A percentile compares a stretch with the other conserved stretches of the same genome.
These are phyloP conservation scores for Magnusiomyces magnusii DNA, from an alignment of 1,139 yeast genomes.

Conservation along the genomic window DNA sequence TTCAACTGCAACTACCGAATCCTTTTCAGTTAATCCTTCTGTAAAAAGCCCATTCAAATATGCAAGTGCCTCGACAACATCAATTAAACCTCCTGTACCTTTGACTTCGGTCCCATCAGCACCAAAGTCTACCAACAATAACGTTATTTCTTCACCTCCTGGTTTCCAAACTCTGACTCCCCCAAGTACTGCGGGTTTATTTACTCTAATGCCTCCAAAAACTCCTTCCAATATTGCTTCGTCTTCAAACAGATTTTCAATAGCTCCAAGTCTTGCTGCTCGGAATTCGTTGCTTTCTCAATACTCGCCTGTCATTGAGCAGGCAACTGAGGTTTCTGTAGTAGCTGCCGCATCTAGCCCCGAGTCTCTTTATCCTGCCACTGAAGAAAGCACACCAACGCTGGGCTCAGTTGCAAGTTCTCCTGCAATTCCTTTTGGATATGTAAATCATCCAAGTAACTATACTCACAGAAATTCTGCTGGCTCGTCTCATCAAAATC, in stretches of 20 bases:
- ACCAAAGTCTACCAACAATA: background rate
- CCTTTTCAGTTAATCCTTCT: background rate
- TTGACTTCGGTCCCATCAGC: background rate
- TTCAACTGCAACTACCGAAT: background rate
- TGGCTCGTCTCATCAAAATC: background rate
- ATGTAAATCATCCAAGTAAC: background rate
- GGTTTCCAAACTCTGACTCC: background rate
- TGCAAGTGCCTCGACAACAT: background rate
- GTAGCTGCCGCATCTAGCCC: background rate
- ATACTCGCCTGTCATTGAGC: constrained; percentile 19
- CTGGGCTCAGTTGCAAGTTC: background rate
- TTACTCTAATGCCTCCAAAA: background rate
- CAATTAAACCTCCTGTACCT: background rate
- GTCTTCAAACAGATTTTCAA: constrained; percentile 5
- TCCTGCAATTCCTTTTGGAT: background rate
- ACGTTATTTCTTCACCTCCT: background rate
- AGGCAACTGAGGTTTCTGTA: constrained; percentile 17
- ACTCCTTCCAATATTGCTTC: background rate
- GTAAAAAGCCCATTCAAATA: background rate
- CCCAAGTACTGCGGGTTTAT: background rate
- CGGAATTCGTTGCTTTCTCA: constrained; percentile 17
- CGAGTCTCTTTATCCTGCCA: background rate
- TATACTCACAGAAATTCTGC: background rate
- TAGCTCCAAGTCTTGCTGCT: constrained; percentile 16
- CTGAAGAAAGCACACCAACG: background rate